These are phyloP conservation scores for Apiospora rasikravindrae DNA, from an alignment of 2,329 filamentous ascomycete genomes.

Conservation along the genomic window DNA sequence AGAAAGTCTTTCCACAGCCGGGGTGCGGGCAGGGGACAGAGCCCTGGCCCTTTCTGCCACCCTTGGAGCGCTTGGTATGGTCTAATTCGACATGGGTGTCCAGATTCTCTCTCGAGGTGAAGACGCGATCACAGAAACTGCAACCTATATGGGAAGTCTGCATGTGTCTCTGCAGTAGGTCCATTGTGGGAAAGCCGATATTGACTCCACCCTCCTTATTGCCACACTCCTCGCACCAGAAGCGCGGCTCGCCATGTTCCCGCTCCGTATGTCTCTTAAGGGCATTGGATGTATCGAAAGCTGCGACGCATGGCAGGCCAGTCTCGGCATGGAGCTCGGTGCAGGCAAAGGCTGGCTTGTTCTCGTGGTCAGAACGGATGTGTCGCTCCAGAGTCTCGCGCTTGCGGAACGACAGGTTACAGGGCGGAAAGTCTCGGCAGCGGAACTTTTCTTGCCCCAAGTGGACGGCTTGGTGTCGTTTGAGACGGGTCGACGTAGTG, in stretches of 20 bases:
- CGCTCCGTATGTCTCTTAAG: conserved; percentile 74
- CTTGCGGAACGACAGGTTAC: conserved; percentile 83
- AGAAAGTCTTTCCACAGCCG: conserved; percentile 78
- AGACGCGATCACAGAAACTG: conserved; percentile 73
- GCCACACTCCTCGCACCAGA: conserved; percentile 78
- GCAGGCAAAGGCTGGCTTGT: conserved; percentile 75
- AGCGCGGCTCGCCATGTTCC: conserved; percentile 71
- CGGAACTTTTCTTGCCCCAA: conserved; percentile 76
- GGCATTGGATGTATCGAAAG: conserved; percentile 75
- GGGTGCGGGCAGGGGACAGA: conserved; percentile 69
- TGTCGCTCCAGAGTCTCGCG: conserved; percentile 85
- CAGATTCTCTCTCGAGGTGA: conserved; percentile 68
- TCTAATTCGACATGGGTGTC: conserved; percentile 79
- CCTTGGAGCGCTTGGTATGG: conserved; percentile 68
- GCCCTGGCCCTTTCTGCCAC: conserved; percentile 58
- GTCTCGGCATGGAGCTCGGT: conserved; percentile 45
- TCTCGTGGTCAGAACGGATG: conserved; percentile 76
- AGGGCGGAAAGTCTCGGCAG: conserved; percentile 73
- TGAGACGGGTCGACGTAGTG: conserved; percentile 77
- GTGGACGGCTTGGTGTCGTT: conserved; percentile 79
- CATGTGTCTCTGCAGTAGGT: conserved; percentile 75
- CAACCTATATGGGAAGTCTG: conserved; percentile 77
- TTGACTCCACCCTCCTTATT: conserved; percentile 46
- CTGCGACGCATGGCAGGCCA: conserved; percentile 60
- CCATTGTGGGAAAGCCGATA: conserved; percentile 73